These are phyloP conservation scores for Grifola frondosa DNA, from an alignment of 1,284 basidiomycete species.

Conservation along the genomic window DNA sequence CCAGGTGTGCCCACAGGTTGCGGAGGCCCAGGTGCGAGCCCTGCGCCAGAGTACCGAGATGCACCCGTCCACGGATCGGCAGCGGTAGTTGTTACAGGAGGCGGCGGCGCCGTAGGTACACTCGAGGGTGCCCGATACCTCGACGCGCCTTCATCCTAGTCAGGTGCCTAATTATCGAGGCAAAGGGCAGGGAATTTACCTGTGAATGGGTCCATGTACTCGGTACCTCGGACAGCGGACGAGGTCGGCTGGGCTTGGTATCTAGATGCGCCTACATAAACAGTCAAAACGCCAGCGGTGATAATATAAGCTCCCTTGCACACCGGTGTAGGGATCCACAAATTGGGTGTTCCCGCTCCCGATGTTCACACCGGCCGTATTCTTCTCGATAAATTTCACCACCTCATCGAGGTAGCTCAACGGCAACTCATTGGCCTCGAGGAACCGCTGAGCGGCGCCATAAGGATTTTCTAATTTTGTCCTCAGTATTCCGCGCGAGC, in stretches of 20 bases:
- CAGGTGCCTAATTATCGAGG: too few relatives aligned
- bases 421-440: constrained; percentile 84
- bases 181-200: constrained; percentile 33
- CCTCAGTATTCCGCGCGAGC: neutral
- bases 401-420: constrained; percentile 87
- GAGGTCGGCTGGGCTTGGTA: constrained; percentile 47
- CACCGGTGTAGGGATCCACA: constrained; percentile 91
- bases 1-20: constrained; percentile 8
- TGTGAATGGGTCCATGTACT: constrained; percentile 37
- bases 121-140: constrained; percentile 32
- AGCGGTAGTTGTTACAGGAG: constrained; percentile 18
- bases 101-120: constrained; percentile 19
- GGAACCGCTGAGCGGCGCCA: constrained; percentile 86
- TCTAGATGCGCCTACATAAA: constrained; percentile 52
- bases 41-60: constrained; percentile 53
- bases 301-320: too few relatives aligned
- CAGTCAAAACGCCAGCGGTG: constrained; percentile 4
- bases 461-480: constrained; percentile 93
- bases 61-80: constrained; percentile 76
- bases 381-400: constrained; percentile 92
- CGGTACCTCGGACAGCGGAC: constrained; percentile 25
- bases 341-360: constrained; percentile 58
- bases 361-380: constrained; percentile 76
- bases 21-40: constrained; percentile 21
- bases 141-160: constrained; percentile 41